A percentile compares a stretch with the other conserved stretches of the same genome.
phyloP scores from a whole-genome alignment of 768 basidiomycete species.

The Tricholoma bakamatsutake region DNA sequence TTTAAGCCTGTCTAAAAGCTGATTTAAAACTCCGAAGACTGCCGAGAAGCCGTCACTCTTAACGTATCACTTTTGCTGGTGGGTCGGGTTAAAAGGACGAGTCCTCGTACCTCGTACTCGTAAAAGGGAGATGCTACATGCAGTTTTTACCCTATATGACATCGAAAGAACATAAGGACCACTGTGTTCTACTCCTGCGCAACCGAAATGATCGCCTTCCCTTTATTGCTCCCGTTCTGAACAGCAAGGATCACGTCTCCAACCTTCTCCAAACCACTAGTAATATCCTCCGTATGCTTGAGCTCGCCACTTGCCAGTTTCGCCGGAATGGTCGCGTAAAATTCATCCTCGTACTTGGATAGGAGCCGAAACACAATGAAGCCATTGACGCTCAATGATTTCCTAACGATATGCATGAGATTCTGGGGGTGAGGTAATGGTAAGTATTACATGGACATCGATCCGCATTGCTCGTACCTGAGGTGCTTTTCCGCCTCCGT shows the following conservation, averaged over 20 bases:
- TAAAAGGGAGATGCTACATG: no score
- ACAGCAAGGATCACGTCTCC: conserved; percentile 30
- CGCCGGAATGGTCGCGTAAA: conserved; percentile 35
- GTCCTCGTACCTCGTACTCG: no score
- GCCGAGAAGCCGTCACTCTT: no score
- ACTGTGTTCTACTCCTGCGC: conserved; percentile 20
- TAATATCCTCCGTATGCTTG: conserved; percentile 41
- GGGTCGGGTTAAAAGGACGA: no score
- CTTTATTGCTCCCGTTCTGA: conserved; percentile 30
- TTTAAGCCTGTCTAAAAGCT: no score
- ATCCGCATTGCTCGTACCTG: conserved; percentile 15
- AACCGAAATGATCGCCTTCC: conserved; percentile 29
- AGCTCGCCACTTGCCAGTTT: conserved; percentile 40
- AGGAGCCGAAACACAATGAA: conserved; percentile 32
- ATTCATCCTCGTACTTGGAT: conserved; percentile 33
- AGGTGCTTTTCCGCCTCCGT: conserved; percentile 22
- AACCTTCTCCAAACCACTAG: conserved; percentile 35
- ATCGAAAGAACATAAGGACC: not conserved
- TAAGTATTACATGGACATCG: not conserved
- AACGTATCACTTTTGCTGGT: no score
- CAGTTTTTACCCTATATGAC: no score
- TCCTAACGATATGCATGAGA: conserved; percentile 30
- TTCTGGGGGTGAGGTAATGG: conserved; percentile 25
- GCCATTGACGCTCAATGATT: conserved; percentile 32
- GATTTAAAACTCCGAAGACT: no score